phyloP scores from a whole-genome alignment of 139 green algal genomes.

The Chlorella sorokiniana region DNA sequence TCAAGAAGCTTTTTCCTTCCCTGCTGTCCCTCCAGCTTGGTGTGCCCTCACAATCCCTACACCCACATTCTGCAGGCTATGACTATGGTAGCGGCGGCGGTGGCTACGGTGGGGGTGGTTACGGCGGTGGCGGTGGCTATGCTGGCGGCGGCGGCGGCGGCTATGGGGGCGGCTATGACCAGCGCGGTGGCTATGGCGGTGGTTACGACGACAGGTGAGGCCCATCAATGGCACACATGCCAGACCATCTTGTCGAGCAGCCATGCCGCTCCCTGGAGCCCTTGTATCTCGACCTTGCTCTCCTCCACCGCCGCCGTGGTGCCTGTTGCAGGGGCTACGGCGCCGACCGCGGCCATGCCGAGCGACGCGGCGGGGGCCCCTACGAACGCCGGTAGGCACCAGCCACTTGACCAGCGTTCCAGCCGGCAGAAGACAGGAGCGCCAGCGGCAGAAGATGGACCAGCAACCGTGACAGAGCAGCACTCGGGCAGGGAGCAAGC shows the following conservation, averaged over 20 bases:
- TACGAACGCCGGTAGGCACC: conserved; percentile 28
- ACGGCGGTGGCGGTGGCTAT: background rate
- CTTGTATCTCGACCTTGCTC: background rate
- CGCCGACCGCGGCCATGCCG: conserved; percentile 13
- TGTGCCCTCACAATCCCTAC: background rate
- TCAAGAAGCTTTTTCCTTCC: background rate
- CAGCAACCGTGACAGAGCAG: background rate
- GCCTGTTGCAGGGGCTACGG: conserved; percentile 17
- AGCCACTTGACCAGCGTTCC: background rate
- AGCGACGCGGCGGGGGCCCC: conserved; percentile 1
- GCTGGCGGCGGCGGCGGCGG: background rate
- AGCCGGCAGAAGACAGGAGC: background rate
- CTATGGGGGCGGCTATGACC: conserved; percentile 21
- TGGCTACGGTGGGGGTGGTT: background rate
- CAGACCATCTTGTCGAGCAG: background rate
- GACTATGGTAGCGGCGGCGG: conserved; percentile 1
- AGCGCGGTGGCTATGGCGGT: conserved; percentile 26
- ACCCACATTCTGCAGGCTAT: conserved; percentile 9
- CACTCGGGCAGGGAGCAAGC: background rate
- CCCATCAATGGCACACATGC: background rate
- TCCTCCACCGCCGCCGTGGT: too few species aligned
- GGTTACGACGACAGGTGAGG: conserved; percentile 33
- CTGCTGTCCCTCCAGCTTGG: background rate
- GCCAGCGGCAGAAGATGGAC: background rate
- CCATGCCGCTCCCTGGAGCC: background rate